Evolutionary conservation across 2,329 filamentous ascomycete genomes (phyloP).

Genomic region (Pyrenophora seminiperda): DNA sequence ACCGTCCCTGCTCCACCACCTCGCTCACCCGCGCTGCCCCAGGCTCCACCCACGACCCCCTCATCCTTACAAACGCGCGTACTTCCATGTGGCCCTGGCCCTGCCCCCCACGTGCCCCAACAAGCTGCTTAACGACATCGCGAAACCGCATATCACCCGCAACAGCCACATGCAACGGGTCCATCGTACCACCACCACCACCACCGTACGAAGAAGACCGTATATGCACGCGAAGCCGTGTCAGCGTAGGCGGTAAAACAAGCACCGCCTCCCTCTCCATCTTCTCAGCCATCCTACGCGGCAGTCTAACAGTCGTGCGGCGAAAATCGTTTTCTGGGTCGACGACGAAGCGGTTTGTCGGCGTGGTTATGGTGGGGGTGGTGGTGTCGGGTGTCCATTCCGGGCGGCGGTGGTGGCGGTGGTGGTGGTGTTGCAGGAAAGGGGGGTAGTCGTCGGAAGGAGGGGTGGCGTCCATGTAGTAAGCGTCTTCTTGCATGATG

Average conservation of each 20-base stretch:
- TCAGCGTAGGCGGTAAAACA: constrained; percentile 11
- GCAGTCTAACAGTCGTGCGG: neutral
- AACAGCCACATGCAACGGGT: constrained; percentile 10
- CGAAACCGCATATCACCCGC: constrained; percentile 18
- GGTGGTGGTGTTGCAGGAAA: neutral
- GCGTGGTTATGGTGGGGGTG: too few species aligned
- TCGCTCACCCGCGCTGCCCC: constrained; percentile 8
- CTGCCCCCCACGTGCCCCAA: constrained; percentile 1
- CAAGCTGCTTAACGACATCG: constrained; percentile 17
- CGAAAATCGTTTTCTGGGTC: neutral
- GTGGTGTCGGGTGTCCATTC: neutral
- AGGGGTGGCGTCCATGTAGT: neutral
- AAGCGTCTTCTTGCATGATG: neutral
- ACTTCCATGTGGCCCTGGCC: neutral
- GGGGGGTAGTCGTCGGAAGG: neutral
- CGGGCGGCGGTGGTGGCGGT: neutral
- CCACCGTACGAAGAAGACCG: neutral
- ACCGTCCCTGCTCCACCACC: constrained; percentile 6
- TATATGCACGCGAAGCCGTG: constrained; percentile 9
- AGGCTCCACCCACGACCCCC: constrained; percentile 20
- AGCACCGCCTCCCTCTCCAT: constrained; percentile 2
- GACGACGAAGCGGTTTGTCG: too few species aligned
- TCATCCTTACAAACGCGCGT: constrained; percentile 8
- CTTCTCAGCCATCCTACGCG: neutral
- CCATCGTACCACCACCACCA: neutral